phyloP scores from a whole-genome alignment of 345 rosid genomes.

The Arabidopsis suecica region DNA sequence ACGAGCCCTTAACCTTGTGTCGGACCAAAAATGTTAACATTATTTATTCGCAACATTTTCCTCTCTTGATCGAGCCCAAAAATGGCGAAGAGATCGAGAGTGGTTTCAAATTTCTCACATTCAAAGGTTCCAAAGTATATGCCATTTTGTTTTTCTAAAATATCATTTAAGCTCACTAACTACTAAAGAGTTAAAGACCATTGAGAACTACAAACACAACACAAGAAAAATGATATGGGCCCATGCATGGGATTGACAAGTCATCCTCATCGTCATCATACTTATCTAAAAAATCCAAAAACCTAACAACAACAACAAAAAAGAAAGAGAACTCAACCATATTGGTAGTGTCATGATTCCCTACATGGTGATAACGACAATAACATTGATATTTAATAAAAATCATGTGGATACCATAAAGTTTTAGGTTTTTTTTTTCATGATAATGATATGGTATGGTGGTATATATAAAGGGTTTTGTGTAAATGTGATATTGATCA shows the following conservation, averaged over 20 bases:
- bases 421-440: conserved; percentile 21
- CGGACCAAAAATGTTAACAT: conserved; percentile 34
- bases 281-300: conserved; percentile 42
- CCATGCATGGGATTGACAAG: conserved; percentile 45
- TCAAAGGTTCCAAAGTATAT: conserved; percentile 34
- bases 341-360: conserved; percentile 45
- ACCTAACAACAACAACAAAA: conserved; percentile 34
- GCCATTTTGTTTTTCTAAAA: conserved; percentile 7
- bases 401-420: conserved; percentile 43
- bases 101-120: conserved; percentile 1
- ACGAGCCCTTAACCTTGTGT: conserved; percentile 37
- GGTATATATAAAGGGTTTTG: not conserved
- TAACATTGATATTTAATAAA: conserved; percentile 40
- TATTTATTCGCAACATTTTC: conserved; percentile 7
- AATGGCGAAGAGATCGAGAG: conserved; percentile 20
- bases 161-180: not conserved
- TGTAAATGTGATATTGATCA: conserved; percentile 5
- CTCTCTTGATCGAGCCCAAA: conserved; percentile 23
- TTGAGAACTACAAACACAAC: conserved; percentile 46
- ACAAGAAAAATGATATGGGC: conserved; percentile 49
- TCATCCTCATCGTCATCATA: conserved; percentile 45
- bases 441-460: conserved; percentile 36
- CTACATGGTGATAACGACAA: conserved; percentile 47
- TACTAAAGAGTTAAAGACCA: conserved; percentile 21
- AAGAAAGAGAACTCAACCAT: conserved; percentile 40